Evolutionary conservation across 2,329 filamentous ascomycete genomes (phyloP).

Genomic region (Penicillium sp.): DNA sequence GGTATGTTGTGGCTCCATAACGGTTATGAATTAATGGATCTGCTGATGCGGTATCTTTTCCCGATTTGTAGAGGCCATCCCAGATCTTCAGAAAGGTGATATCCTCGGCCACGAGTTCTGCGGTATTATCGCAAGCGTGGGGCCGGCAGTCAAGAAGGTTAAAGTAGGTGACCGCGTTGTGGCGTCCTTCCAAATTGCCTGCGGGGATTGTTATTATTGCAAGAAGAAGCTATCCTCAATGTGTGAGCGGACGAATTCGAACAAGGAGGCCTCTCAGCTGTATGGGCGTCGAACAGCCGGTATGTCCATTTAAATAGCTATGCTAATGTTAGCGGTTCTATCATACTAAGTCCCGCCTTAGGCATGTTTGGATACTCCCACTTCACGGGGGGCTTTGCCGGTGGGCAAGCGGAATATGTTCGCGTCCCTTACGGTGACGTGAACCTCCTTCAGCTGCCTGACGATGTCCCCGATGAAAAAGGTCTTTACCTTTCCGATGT

Average conservation of each 20-base stretch:
- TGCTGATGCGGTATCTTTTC: neutral
- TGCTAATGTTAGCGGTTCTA: neutral
- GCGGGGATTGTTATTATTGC: constrained; percentile 71
- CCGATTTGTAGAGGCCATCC: constrained; percentile 43
- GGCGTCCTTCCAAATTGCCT: constrained; percentile 81
- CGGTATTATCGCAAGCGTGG: constrained; percentile 56
- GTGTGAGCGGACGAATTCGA: constrained; percentile 77
- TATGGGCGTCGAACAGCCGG: constrained; percentile 76
- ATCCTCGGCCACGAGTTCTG: constrained; percentile 65
- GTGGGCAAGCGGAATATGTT: constrained; percentile 85
- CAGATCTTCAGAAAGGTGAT: constrained; percentile 64
- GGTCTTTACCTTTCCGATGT: constrained; percentile 80
- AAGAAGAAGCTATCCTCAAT: constrained; percentile 75
- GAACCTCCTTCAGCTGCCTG: constrained; percentile 68
- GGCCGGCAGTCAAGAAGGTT: constrained; percentile 56
- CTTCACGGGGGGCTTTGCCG: constrained; percentile 83
- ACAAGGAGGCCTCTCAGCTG: constrained; percentile 69
- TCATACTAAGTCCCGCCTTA: neutral
- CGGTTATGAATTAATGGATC: neutral
- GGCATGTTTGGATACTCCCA: constrained; percentile 70
- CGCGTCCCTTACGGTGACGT: constrained; percentile 60
- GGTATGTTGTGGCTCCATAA: constrained; percentile 22
- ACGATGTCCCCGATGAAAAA: constrained; percentile 81
- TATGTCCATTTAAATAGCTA: constrained; percentile 32
- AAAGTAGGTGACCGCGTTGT: constrained; percentile 70